Percentiles rank a stretch among this genome's conserved stretches.
These are phyloP conservation scores for Populus hybrid DNA, from an alignment of 441 rosid species.

Conservation along the genomic window DNA sequence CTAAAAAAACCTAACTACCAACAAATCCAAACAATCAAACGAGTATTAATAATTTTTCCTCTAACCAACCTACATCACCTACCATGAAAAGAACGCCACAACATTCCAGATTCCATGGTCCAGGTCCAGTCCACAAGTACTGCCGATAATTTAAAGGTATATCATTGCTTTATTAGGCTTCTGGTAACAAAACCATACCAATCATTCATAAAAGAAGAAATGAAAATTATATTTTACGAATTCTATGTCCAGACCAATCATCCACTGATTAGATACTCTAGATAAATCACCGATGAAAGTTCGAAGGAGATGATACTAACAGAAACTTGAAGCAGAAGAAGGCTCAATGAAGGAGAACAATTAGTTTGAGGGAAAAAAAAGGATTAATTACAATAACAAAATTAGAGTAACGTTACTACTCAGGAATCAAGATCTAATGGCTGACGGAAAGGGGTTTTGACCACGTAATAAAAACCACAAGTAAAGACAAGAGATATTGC, in stretches of 20 bases:
- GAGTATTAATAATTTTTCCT: not conserved
- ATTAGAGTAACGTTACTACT: not conserved
- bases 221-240: not conserved
- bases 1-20: too few relatives aligned
- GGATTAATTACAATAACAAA: not conserved
- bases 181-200: not conserved
- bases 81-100: conserved; percentile 3
- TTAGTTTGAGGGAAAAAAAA: not conserved
- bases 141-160: not conserved
- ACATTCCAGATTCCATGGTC: not conserved
- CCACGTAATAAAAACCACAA: not conserved
- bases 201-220: not conserved
- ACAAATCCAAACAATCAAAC: too few relatives aligned
- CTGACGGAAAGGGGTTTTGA: not conserved
- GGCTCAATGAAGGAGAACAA: not conserved
- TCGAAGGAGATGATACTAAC: not conserved
- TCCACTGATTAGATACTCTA: too few relatives aligned
- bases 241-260: not conserved
- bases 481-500: not conserved
- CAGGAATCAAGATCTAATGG: not conserved
- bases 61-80: not conserved
- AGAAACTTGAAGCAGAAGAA: not conserved
- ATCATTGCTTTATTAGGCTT: not conserved
- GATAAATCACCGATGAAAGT: not conserved
- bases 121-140: not conserved